Conservation (phyloP, 176 grass and related monocot genomes). For the Musa acuminata region DNA sequence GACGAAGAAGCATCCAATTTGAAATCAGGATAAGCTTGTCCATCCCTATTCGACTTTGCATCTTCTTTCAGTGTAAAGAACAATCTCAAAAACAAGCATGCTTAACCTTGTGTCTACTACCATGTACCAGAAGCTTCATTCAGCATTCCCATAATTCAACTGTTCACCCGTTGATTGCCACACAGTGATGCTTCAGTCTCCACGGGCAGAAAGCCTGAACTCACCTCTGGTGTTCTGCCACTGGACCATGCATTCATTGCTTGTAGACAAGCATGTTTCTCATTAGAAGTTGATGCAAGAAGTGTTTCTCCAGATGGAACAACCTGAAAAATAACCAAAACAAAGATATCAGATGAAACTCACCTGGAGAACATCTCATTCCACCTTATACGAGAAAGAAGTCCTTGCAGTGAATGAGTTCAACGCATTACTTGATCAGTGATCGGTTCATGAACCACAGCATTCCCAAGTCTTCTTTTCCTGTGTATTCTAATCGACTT, state of each 20-base stretch:
- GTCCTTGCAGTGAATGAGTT: background rate
- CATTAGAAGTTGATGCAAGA: background rate
- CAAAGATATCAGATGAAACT: background rate
- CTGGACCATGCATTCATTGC: background rate
- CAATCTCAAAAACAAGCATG: too few relatives aligned
- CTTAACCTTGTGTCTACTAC: background rate
- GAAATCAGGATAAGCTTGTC: too few relatives aligned
- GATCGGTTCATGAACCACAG: conserved; percentile 11
- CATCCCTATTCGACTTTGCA: too few relatives aligned
- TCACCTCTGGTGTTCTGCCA: background rate
- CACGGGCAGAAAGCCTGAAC: background rate
- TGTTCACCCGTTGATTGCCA: background rate
- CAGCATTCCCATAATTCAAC: background rate
- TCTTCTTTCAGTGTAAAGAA: too few relatives aligned
- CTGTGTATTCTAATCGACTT: conserved; percentile 37
- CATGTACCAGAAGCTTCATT: background rate
- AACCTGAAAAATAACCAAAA: conserved; percentile 21
- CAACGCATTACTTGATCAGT: conserved; percentile 33
- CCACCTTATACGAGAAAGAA: background rate
- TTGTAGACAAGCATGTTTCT: background rate
- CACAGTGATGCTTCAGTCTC: background rate
- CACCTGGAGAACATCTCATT: background rate
- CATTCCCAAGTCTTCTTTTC: conserved; percentile 30
- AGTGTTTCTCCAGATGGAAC: conserved; percentile 11
- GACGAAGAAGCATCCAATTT: too few relatives aligned